Base-by-base conservation (phyloP, 179 eudicot species). In the Camellia oleifera region DNA sequence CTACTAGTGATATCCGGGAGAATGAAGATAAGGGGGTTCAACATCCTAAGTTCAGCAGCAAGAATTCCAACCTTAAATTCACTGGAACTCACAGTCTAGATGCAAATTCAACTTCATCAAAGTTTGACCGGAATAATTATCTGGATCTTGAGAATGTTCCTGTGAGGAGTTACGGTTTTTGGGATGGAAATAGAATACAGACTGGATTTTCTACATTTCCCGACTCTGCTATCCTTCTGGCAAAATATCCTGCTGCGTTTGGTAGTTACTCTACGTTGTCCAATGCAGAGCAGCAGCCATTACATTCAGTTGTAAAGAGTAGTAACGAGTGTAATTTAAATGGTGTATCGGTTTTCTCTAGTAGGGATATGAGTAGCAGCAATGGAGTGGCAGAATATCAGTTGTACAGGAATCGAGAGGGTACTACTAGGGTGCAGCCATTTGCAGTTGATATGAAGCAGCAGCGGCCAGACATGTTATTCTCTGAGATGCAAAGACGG, bases 161-260 rank as follows among this genome's bases (percentile, higher is more conserved):
- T 1, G 44, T 82, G 57, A 85, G 89, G 72, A 91, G 88, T 66
- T 85, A 82, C 20, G 91, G 93, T 6, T 89, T 83, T 57, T 92
- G 94, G 92, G 96, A 94, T 80, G 97, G 93, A 56, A 89, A 83
- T 53, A 85, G 89, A 69, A 79, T 86, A 66, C 91, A 82, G 66
- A 85, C 87, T 6, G 90, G 90, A 4, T 85, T 83, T 84, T 26
- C 93, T 46, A 52, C 91, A 56, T 61, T 92, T 72, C 92, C 97
- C 0, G 98, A 92, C 67, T 93, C 98, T 4, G 84, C 97, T n/a
- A 63, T 83, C 63, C 69, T 90, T 50, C 77, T 90, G 75, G 82
- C 93, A 52, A 91, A 86, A 56, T 90, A 89, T 76, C 94, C 94
- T 8, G 81, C 86, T 54, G 89, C 93, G 0, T 90, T 91, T 69